phyloP scores from a whole-genome alignment of 2,329 filamentous ascomycete genomes.

The Xylariomycetidae sp. region DNA sequence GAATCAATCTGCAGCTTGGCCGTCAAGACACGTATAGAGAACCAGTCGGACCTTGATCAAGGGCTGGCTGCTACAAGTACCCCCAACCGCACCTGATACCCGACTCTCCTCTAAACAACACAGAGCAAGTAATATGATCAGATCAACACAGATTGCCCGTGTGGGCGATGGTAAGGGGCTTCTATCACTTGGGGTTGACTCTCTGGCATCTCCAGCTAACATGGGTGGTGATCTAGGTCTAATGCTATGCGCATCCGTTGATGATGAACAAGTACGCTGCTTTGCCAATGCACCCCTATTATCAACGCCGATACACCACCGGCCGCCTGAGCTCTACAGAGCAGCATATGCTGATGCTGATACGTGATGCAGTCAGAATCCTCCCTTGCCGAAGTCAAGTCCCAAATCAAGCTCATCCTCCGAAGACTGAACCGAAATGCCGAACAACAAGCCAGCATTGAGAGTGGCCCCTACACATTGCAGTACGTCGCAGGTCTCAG shows the following conservation, averaged over 20 bases:
- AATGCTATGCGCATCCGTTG: conserved; percentile 90
- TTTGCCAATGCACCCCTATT: neutral
- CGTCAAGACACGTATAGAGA: too few relatives aligned
- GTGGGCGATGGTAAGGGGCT: conserved; percentile 74
- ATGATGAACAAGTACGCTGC: conserved; percentile 62
- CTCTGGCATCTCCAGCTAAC: neutral
- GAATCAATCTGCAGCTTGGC: too few relatives aligned
- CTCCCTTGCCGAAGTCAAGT: conserved; percentile 81
- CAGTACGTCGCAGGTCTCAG: conserved; percentile 70
- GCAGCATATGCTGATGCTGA: conserved; percentile 21
- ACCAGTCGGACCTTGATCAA: too few relatives aligned
- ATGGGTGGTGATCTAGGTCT: conserved; percentile 56
- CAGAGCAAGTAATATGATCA: conserved; percentile 59
- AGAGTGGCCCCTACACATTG: conserved; percentile 74
- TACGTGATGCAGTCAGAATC: conserved; percentile 50
- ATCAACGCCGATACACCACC: too few relatives aligned
- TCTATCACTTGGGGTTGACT: neutral
- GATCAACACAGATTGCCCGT: conserved; percentile 89
- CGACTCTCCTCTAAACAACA: conserved; percentile 1
- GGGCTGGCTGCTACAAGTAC: too few relatives aligned
- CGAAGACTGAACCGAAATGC: conserved; percentile 84
- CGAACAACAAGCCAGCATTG: conserved; percentile 87
- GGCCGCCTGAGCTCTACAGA: too few relatives aligned
- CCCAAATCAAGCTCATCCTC: conserved; percentile 84
- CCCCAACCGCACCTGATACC: too few relatives aligned